Evolutionary conservation across 2,329 filamentous ascomycete species (phyloP), one percentile per base, ranked within the genome.

Genomic region (Neodidymelliopsis sp.): DNA sequence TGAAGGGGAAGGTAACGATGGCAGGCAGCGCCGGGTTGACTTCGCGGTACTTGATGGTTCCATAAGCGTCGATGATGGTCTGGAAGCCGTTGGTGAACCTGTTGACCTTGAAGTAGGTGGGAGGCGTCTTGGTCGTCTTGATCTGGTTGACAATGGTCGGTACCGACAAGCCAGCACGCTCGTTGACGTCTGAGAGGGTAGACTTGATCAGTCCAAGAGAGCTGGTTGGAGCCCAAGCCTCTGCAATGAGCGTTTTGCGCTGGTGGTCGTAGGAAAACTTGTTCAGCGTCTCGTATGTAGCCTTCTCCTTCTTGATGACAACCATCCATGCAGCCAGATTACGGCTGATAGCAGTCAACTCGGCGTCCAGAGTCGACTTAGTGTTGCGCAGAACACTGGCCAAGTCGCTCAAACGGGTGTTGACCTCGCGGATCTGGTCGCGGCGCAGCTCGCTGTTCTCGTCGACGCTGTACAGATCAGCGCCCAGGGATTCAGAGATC

Each of bases 61-160:
- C 95, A 69, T 99, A 99, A 20, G 95, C 94, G 66, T 99, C 93
- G 73, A 99, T 95, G 72, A 99, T 99, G 49, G 93, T 97, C 76
- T 99, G 94, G 80, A 99, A 99, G 18, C 88, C 94, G 67, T 97
- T 88, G 3, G 95, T 99, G 71, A 97, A 97, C 75, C 93, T 96
- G 81, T 99, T 99, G 23, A 92, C 97, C 79, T 96, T 96, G 74
- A 97, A 85, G 74, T 95, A 97, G 0, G 94, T 99, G 1, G 94
- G 94, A 19, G 95, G 94, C 5, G 90, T 97, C 81, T 97, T 97
- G 77, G 92, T 96, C 31, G 93, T 97, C 65, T 86, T 87, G 70
- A 99, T 94, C 78, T 96, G 91, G 74, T 97, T 97, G 79, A 99
- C 93, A 66, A 99, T 97, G 41, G 93, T 97, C 6, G 95, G 93